Percentiles rank a stretch among this genome's conserved stretches.
These are phyloP conservation scores for Fusarium sp. DNA, from an alignment of 2,329 filamentous ascomycete species.

Conservation along the genomic window DNA sequence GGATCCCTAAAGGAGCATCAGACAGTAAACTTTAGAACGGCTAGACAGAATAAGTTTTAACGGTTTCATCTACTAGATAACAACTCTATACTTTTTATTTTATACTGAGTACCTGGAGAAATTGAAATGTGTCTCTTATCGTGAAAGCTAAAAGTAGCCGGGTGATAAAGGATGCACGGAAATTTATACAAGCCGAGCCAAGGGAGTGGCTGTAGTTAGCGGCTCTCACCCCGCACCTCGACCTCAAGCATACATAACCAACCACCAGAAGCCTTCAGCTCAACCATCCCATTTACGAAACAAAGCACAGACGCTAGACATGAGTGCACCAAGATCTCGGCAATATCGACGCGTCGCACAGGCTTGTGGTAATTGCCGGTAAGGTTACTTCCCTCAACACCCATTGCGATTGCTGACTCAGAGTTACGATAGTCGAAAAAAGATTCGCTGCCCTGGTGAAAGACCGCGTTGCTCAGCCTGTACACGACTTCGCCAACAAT, in stretches of 20 bases:
- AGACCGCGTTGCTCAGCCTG: slow-evolving; percentile 30
- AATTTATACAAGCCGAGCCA: neutral
- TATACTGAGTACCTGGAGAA: too few species aligned
- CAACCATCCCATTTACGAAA: fast-evolving
- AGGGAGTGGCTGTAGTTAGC: neutral
- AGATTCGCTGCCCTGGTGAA: slow-evolving; percentile 31
- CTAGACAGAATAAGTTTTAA: neutral
- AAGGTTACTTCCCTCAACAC: fast-evolving
- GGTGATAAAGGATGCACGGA: neutral
- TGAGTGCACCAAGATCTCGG: slow-evolving; percentile 16
- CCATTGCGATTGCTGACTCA: neutral
- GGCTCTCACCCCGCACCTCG: neutral
- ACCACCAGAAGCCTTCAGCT: neutral
- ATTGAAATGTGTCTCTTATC: neutral
- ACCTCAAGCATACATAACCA: neutral
- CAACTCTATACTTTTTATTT: too few species aligned
- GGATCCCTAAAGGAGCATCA: neutral
- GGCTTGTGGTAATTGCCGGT: slow-evolving; percentile 31
- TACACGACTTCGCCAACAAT: slow-evolving; percentile 12
- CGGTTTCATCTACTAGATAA: too few species aligned
- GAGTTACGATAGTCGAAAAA: slow-evolving; percentile 8
- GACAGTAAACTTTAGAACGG: neutral
- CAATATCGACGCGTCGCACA: slow-evolving; percentile 24
- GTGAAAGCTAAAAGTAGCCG: neutral
- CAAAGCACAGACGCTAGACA: too few species aligned